These are phyloP conservation scores for Camillea tinctor DNA, from an alignment of 2,329 filamentous ascomycete genomes.

Conservation along the genomic window DNA sequence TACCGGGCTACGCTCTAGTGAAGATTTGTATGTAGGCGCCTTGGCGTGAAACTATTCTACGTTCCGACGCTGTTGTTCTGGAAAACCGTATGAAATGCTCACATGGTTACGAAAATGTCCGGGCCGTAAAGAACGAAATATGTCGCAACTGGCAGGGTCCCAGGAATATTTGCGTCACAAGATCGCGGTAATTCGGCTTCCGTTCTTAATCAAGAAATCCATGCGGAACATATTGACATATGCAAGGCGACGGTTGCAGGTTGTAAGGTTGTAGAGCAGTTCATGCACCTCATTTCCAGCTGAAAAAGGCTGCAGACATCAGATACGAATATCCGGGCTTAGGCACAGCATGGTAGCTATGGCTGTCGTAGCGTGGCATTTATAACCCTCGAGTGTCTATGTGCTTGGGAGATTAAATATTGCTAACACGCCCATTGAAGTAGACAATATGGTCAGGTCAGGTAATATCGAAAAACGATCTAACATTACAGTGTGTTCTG, in stretches of 20 bases:
- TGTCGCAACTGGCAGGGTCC: neutral
- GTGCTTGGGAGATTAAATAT: neutral
- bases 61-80: neutral
- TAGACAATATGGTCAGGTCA: neutral
- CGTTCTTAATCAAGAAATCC: conserved; percentile 12
- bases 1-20: neutral
- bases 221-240: conserved; percentile 6
- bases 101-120: neutral
- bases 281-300: conserved; percentile 10
- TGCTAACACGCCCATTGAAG: neutral
- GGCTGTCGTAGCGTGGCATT: neutral
- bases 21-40: neutral
- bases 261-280: conserved; percentile 10
- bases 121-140: neutral
- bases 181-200: conserved; percentile 1
- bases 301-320: conserved; percentile 7
- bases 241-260: conserved; percentile 21
- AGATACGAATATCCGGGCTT: neutral
- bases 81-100: neutral
- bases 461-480: neutral
- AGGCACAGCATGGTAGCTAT: neutral
- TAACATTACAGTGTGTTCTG: neutral
- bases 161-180: neutral
- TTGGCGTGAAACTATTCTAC: neutral
- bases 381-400: neutral